Evolutionary conservation across 2,329 filamentous ascomycete species (phyloP), one percentile per base, ranked within the genome.

Genomic region (Microsporum ferrugineum): DNA sequence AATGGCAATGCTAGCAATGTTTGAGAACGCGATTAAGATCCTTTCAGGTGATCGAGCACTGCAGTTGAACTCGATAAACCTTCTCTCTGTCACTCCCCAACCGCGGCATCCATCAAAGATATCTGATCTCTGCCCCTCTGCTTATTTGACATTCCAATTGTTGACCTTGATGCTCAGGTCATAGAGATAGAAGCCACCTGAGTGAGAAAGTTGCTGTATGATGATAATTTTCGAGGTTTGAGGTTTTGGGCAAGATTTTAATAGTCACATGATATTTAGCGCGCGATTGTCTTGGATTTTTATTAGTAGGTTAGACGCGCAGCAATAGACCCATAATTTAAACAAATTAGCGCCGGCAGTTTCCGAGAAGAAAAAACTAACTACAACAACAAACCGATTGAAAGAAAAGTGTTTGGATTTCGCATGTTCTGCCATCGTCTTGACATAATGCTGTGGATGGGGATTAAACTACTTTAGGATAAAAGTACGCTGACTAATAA

Each of bases 91-190:
- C 7, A 6, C 55, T 12, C 12, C 56, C 31, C 36, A 39, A 7
- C 58, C 6, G 12, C 14, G 5, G 27, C 23, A 34, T 1, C 60
- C 51, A 23, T 14, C n/a, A 7, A 61, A 61, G 38, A 27, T 41
- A n/a, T 43, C 55, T 33, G 55, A 58, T 36, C 34, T 61, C 23
- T 61, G 56, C 43, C 55, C 60, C 10, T 58, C 60, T 27, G 55
- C 60, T 58, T 61, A 61, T 34, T 58, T 61, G 29, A 61, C 60
- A 27, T 58, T 61, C 36, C 60, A 61, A 23, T 12, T 61, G 23
- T 55, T 61, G n/a, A 34, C 55, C 34, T 53, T 61, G 43, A 61
- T 61, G 60, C 29, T 61, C 17, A 53, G 45, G n/a, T 12, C 17
- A 33, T 58, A 10, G 45, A 10, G 5, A 47, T 34, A 29, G 12